Evolutionary conservation across 1,139 yeast species (phyloP).

Genomic region (Dujonia santamariae): DNA sequence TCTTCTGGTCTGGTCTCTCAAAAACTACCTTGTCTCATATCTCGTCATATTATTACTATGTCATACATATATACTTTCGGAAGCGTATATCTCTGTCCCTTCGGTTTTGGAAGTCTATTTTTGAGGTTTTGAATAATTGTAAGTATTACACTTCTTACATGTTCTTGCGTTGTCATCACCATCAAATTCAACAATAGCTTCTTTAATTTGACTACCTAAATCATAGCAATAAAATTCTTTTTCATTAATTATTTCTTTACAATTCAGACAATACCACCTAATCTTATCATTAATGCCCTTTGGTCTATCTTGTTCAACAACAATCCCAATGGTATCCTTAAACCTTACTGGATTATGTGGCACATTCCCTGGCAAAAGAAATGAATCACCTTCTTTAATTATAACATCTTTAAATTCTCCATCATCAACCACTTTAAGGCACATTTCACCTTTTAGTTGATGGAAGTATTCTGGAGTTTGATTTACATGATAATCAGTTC

Average conservation of each 20-base stretch:
- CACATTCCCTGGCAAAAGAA: slow-evolving; percentile 74
- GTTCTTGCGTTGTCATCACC: slow-evolving; percentile 60
- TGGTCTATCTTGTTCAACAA: slow-evolving; percentile 93
- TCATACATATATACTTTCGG: neutral
- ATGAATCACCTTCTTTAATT: slow-evolving; percentile 84
- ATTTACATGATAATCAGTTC: slow-evolving; percentile 90
- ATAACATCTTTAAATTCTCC: slow-evolving; percentile 73
- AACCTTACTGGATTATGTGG: slow-evolving; percentile 93
- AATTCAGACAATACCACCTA: slow-evolving; percentile 83
- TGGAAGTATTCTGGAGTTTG: slow-evolving; percentile 95
- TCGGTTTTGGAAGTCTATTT: too few relatives aligned
- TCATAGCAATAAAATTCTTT: slow-evolving; percentile 72
- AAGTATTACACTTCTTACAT: slow-evolving; percentile 71
- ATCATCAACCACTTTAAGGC: slow-evolving; percentile 75
- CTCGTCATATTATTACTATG: neutral
- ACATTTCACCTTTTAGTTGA: slow-evolving; percentile 84
- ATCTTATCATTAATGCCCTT: slow-evolving; percentile 61
- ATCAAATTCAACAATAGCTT: slow-evolving; percentile 73
- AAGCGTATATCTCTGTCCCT: slow-evolving; percentile 2
- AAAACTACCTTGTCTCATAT: neutral
- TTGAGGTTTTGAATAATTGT: slow-evolving; percentile 61
- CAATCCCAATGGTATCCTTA: slow-evolving; percentile 83
- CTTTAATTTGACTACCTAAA: slow-evolving; percentile 87
- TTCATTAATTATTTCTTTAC: slow-evolving; percentile 66
- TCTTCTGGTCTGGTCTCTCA: too few relatives aligned